Base-by-base conservation (phyloP, 495 filamentous ascomycete genomes). In the Trichoderma orchidacearum region DNA sequence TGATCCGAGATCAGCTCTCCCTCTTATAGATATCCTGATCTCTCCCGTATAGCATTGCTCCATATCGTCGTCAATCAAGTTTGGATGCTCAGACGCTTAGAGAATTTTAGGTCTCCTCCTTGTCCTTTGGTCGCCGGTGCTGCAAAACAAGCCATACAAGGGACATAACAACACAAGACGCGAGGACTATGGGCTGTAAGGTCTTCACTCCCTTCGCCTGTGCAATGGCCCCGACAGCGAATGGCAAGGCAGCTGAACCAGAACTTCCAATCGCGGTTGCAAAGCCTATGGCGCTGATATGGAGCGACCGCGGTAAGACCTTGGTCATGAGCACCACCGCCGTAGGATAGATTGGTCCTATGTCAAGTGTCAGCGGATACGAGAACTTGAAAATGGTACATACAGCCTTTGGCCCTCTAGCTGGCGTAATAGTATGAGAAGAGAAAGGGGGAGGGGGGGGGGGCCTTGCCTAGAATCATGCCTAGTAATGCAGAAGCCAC, bases 231-330 rank as follows among this genome's bases (percentile, higher is more conserved):
- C 89, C 89, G 1, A 95, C 86, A 0, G 80, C 85, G 64, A 95
- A 95, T 0, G 90, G 90, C 53, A 95, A 80, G 13, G 91, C 66
- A 0, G 88, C 87, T 3, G 87, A 89, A 0, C 90, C 90, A 8
- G 79, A 79, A 1, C 87, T 84, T 2, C 90, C 90, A 70, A 91
- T 84, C 0, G 90, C 87, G 1, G 86, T 84, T 1, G 85, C 86
- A 60, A 94, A 93, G 0, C 90, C 89, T 51, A 95, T 86, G 0
- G 86, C 82, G 51, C 76, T 80, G 32, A 95, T 86, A 64, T 95
- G 90, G 15, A 90, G 73, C 57, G 88, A 80, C 27, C 72, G 73
- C 3, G 90, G 89, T 3, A 95, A 76, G 1, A 94, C 75, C 66
- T 90, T 93, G 0, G 88, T 89, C 18, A 55, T 55, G 17, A 82